Evolutionary conservation across 257 asterid species (phyloP).

Genomic region (Phtheirospermum japonicum): DNA sequence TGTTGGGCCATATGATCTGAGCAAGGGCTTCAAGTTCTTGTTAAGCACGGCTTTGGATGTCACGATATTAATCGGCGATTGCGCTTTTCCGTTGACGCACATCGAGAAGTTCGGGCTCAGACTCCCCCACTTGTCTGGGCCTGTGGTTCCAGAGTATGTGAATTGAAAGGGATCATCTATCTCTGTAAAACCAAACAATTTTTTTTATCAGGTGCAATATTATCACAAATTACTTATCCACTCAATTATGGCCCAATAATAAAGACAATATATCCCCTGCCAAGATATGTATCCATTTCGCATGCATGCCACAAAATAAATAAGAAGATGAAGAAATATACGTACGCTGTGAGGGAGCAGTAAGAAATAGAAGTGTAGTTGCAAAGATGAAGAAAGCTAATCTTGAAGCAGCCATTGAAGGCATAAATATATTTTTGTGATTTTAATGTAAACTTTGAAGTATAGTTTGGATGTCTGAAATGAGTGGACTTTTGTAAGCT

Average conservation of each 20-base stretch:
- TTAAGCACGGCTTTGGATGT: conserved; percentile 39
- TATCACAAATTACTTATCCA: not conserved
- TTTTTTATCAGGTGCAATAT: no score
- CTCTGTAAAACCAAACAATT: conserved; percentile 23
- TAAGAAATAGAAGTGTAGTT: conserved; percentile 20
- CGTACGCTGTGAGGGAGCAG: conserved; percentile 32
- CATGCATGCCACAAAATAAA: no score
- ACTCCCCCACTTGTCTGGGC: conserved; percentile 71
- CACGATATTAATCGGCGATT: conserved; percentile 71
- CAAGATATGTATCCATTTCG: no score
- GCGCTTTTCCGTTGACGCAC: conserved; percentile 64
- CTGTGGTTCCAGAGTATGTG: conserved; percentile 64
- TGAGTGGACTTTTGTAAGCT: conserved; percentile 5
- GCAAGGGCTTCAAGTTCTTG: conserved; percentile 53
- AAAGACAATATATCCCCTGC: no score
- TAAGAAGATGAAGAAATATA: no score
- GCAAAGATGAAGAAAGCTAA: conserved; percentile 31
- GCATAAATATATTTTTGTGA: conserved; percentile 8
- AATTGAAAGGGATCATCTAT: conserved; percentile 35
- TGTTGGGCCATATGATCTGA: conserved; percentile 42
- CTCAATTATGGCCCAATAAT: no score
- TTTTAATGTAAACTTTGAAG: not conserved
- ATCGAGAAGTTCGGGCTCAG: conserved; percentile 64
- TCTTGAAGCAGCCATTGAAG: conserved; percentile 34
- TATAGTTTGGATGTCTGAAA: conserved; percentile 8